phyloP scores from a whole-genome alignment of 306 rosid genomes.

The Glycyrrhiza uralensis region DNA sequence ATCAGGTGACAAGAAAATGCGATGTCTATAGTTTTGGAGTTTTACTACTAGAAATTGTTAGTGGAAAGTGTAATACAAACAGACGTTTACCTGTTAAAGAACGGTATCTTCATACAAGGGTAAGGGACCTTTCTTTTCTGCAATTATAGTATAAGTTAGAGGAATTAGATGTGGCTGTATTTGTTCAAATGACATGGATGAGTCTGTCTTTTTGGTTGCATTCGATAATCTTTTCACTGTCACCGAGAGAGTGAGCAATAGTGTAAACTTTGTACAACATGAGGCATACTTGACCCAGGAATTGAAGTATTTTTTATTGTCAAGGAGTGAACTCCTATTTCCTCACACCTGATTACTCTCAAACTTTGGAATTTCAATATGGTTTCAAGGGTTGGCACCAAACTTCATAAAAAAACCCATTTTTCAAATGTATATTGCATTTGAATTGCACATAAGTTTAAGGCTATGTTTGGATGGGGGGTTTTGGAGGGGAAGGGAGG shows the following conservation, averaged over 20 bases:
- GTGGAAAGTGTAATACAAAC: constrained; percentile 64
- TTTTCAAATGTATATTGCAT: background rate
- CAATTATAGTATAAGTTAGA: background rate
- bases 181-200: constrained; percentile 14
- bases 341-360: background rate
- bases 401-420: background rate
- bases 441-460: background rate
- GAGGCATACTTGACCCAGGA: background rate
- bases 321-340: background rate
- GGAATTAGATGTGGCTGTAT: background rate
- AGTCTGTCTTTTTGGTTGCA: background rate
- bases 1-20: constrained; percentile 75
- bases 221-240: background rate
- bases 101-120: constrained; percentile 68
- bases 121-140: constrained; percentile 28
- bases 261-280: background rate
- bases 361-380: background rate
- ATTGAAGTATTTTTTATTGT: background rate
- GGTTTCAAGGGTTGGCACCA: background rate
- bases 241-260: background rate
- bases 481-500: too few species aligned
- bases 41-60: constrained; percentile 64
- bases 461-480: too few species aligned
- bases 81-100: constrained; percentile 51
- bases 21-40: constrained; percentile 82